These are phyloP conservation scores for Penicillium sclerotigenum DNA, from an alignment of 2,329 filamentous ascomycete genomes.

Conservation along the genomic window DNA sequence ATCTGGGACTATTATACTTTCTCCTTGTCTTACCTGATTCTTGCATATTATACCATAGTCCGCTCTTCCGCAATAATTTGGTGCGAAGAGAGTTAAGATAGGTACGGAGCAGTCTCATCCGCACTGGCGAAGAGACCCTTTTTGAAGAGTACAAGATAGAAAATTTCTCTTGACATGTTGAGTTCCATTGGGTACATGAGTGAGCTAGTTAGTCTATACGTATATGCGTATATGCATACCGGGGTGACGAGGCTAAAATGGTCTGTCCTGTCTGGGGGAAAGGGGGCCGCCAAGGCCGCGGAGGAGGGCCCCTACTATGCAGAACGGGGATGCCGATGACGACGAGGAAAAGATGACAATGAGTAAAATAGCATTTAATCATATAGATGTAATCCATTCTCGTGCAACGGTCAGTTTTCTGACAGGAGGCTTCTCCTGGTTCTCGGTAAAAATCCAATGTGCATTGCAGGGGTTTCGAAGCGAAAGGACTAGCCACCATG, in stretches of 20 bases:
- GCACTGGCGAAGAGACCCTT: too few relatives aligned
- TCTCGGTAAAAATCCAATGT: neutral
- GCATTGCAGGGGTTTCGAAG: neutral
- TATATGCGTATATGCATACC: neutral
- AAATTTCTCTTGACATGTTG: too few relatives aligned
- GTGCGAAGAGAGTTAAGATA: neutral
- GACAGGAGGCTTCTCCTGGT: neutral
- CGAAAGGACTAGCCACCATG: neutral
- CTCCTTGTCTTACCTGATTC: neutral
- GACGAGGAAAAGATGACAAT: too few relatives aligned
- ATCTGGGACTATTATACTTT: neutral
- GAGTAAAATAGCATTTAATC: neutral
- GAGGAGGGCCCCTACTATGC: neutral
- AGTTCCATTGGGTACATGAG: neutral
- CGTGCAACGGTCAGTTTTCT: neutral
- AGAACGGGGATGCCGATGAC: conserved; percentile 3
- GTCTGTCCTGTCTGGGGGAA: conserved; percentile 1
- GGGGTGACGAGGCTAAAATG: neutral
- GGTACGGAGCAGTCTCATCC: neutral
- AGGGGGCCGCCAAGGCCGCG: neutral
- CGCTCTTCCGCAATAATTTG: neutral
- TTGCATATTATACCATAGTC: neutral
- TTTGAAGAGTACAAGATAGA: too few relatives aligned
- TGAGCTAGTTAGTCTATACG: neutral
- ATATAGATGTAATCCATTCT: neutral